These are phyloP conservation scores for Chimonanthus praecox DNA, from an alignment of 164 flowering plant species.

Conservation along the genomic window DNA sequence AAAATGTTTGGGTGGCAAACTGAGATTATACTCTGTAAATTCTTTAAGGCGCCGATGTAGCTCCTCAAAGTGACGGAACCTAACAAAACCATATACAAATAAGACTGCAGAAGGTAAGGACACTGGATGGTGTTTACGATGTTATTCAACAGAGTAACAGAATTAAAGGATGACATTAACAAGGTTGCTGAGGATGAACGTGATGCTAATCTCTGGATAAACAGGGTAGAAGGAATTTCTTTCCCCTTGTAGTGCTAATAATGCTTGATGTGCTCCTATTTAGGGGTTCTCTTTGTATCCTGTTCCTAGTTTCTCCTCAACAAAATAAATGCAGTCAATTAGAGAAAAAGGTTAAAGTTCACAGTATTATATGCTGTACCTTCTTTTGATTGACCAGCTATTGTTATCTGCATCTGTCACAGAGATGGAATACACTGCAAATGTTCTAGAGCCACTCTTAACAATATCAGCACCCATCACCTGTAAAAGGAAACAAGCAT, in stretches of 20 bases:
- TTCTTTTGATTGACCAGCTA: conserved; percentile 98
- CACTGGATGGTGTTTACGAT: not conserved
- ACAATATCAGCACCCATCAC: conserved; percentile 95
- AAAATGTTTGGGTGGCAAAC: conserved; percentile 99
- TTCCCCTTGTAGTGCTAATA: too few relatives aligned
- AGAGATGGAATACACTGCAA: conserved; percentile 93
- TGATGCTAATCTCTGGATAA: too few relatives aligned
- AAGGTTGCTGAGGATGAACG: too few relatives aligned
- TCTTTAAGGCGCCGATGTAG: conserved; percentile 90
- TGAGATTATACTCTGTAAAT: conserved; percentile 78
- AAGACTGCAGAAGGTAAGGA: not conserved
- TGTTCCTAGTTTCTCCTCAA: too few relatives aligned
- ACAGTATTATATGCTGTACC: conserved; percentile 40
- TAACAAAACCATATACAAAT: conserved; percentile 14
- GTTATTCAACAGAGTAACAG: not conserved
- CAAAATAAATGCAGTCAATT: not conserved
- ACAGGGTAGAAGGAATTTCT: too few relatives aligned
- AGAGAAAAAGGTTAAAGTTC: conserved; percentile 14
- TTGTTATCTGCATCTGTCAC: conserved; percentile 77
- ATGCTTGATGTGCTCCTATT: too few relatives aligned
- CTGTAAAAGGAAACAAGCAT: conserved; percentile 44
- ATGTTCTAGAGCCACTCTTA: conserved; percentile 77
- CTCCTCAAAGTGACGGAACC: conserved; percentile 99
- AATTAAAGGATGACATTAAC: too few relatives aligned
- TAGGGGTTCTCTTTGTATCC: too few relatives aligned